Evolutionary conservation across 2,329 filamentous ascomycete genomes (phyloP).

Genomic region (Alternaria panax): DNA sequence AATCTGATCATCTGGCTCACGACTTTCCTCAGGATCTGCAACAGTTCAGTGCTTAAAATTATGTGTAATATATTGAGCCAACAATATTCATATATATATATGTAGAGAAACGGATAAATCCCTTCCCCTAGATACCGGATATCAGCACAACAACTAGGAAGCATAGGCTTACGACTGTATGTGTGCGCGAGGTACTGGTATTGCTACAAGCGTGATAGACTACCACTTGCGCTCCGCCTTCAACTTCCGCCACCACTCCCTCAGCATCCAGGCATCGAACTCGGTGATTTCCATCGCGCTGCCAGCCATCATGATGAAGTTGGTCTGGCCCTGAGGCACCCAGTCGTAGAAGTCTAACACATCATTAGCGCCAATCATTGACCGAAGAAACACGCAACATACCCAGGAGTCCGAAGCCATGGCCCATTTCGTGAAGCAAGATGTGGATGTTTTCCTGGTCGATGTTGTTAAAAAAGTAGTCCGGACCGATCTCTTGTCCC

Average conservation of each 20-base stretch:
- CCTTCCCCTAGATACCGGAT: not conserved
- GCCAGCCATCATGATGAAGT: constrained; percentile 58
- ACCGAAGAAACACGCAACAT: constrained; percentile 11
- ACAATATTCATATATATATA: too few species aligned
- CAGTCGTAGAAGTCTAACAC: constrained; percentile 53
- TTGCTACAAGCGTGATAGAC: not conserved
- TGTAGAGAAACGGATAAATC: not conserved
- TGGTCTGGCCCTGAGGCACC: constrained; percentile 52
- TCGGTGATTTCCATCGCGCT: constrained; percentile 54
- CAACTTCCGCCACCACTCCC: constrained; percentile 56
- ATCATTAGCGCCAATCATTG: not conserved
- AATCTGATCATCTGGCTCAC: not conserved
- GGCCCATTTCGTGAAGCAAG: constrained; percentile 55
- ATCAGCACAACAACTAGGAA: too few species aligned
- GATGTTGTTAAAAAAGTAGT: constrained; percentile 54
- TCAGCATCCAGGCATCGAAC: constrained; percentile 59
- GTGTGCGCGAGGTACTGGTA: not conserved
- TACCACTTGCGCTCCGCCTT: constrained; percentile 30
- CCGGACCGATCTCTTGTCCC: constrained; percentile 55
- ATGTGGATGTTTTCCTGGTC: constrained; percentile 53
- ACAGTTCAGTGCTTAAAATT: not conserved
- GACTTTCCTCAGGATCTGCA: too few species aligned
- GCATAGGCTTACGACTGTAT: too few species aligned
- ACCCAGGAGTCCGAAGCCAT: constrained; percentile 50
- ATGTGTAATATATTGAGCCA: not conserved